Base-by-base conservation (phyloP, 2,329 filamentous ascomycete species). In the Fusarium armeniacum region DNA sequence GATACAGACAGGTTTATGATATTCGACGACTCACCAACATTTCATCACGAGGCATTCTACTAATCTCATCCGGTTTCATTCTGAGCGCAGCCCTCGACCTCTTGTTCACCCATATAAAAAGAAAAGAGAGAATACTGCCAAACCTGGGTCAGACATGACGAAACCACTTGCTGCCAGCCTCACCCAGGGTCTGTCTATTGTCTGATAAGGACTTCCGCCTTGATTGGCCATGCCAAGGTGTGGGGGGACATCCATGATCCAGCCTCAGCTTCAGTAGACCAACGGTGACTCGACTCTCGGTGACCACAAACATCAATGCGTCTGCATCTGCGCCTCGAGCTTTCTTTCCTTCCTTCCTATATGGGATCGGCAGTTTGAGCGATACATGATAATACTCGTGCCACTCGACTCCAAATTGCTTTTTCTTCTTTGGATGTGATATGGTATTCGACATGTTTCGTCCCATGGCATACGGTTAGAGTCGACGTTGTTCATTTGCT, bases 141-240 rank as follows among this genome's bases (percentile, higher is more conserved):
- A 49, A 15, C 26, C 43, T 38, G 32, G 43, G 45, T 52, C 55
- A 62, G 58, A 60, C 49, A 54, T 69, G 61, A 67, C 61, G 62
- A 67, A 62, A 55, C 56, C 36, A 60, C 30, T 20, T 60, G 24
- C 32, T 22, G 20, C 45, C 57, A 62, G 51, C 51, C 57, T 56
- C 36, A 43, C 30, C 16, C 60, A 44, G 40, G 32, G 57, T 38
- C 24, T 40, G 18, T 51, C 33, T 51, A 33, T 44, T 32, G 47
- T 59, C 40, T 76, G 75, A 76, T 76, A 76, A 76, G 75, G 33
- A 44, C 62, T 65, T 62, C 57, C 57, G 53, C 61, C 44, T 55
- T 63, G 52, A 76, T 76, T 76, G 75, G 75, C 46, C 58, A 36
- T 46, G 56, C 26, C 52, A 55, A 50, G 45, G 63, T 67, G 71